These are phyloP conservation scores for Trichoderma lentiforme DNA, from an alignment of 2,329 filamentous ascomycete species.

Conservation along the genomic window DNA sequence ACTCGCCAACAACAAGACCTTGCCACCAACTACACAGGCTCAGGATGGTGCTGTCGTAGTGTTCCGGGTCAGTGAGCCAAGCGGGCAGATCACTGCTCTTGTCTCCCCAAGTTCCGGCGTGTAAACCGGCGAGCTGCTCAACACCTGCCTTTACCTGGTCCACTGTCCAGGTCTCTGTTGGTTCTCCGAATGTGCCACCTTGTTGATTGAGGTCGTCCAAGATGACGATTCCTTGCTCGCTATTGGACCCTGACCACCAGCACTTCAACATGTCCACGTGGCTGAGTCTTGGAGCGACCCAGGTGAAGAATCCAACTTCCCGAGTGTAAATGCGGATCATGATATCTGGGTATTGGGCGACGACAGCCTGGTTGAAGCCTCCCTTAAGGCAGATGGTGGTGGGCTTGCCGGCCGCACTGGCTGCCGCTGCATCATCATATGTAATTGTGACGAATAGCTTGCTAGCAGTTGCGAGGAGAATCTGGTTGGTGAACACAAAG, in stretches of 20 bases:
- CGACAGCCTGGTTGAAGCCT: slow-evolving; percentile 1
- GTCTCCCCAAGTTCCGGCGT: neutral
- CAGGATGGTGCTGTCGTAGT: neutral
- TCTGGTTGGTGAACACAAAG: neutral
- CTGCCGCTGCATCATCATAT: neutral
- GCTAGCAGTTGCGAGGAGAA: slow-evolving; percentile 6
- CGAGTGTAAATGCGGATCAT: neutral
- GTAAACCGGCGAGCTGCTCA: neutral
- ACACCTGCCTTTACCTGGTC: neutral
- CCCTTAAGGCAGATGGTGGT: neutral
- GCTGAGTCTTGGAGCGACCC: neutral
- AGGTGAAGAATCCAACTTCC: neutral
- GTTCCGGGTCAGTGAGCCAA: neutral
- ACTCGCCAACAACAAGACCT: neutral
- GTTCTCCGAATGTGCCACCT: neutral
- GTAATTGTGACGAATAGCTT: neutral
- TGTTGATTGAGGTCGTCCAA: neutral
- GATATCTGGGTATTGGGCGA: neutral
- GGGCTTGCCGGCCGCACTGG: neutral
- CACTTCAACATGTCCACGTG: neutral
- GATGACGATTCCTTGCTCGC: neutral
- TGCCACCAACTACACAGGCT: neutral
- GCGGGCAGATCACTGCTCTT: neutral
- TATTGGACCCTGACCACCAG: neutral
- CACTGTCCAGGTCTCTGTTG: neutral